These are phyloP conservation scores for Malassezia vespertilionis DNA, from an alignment of 1,284 basidiomycete species.

Conservation along the genomic window DNA sequence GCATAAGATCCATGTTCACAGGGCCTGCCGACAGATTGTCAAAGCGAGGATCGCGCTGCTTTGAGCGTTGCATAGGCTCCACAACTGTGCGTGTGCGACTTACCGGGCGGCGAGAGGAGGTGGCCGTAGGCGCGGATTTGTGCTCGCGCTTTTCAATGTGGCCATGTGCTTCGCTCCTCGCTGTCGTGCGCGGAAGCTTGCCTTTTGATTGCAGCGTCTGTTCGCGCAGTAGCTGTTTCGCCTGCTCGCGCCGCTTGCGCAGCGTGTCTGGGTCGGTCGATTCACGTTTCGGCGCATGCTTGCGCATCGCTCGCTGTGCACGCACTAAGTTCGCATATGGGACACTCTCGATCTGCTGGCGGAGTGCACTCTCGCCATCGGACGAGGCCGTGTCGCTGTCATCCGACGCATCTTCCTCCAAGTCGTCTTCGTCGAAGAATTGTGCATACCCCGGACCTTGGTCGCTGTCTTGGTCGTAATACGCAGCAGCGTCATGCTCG, in stretches of 20 bases:
- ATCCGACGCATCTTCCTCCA: slow-evolving; percentile 48
- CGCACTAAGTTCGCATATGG: slow-evolving; percentile 8
- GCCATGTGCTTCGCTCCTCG: slow-evolving; percentile 5
- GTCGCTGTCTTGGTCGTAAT: slow-evolving; percentile 3
- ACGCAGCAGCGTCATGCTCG: slow-evolving; percentile 4
- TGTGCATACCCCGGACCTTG: slow-evolving; percentile 21
- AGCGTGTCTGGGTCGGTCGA: slow-evolving; percentile 20
- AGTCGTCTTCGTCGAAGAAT: slow-evolving; percentile 44
- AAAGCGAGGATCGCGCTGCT: slow-evolving; percentile 75
- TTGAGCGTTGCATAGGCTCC: slow-evolving; percentile 54
- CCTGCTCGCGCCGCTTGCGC: slow-evolving; percentile 19
- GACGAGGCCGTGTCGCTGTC: not conserved
- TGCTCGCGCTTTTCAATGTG: slow-evolving; percentile 54
- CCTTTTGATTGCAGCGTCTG: slow-evolving; percentile 9
- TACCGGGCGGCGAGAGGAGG: slow-evolving; percentile 76
- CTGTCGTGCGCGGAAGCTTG: slow-evolving; percentile 9
- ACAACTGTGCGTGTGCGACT: slow-evolving; percentile 66
- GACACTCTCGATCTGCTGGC: slow-evolving; percentile 11
- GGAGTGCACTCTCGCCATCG: slow-evolving; percentile 14
- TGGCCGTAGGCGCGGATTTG: slow-evolving; percentile 82
- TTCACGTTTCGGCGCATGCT: slow-evolving; percentile 7
- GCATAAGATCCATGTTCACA: slow-evolving; percentile 61
- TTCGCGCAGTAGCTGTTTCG: slow-evolving; percentile 14
- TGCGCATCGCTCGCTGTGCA: slow-evolving; percentile 15
- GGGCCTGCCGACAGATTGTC: slow-evolving; percentile 61